Percentiles rank a stretch among this genome's conserved stretches.
Evolutionary conservation across 108 stramenopile genomes (phyloP).

Genomic region (Cyclotella kingstonii): DNA sequence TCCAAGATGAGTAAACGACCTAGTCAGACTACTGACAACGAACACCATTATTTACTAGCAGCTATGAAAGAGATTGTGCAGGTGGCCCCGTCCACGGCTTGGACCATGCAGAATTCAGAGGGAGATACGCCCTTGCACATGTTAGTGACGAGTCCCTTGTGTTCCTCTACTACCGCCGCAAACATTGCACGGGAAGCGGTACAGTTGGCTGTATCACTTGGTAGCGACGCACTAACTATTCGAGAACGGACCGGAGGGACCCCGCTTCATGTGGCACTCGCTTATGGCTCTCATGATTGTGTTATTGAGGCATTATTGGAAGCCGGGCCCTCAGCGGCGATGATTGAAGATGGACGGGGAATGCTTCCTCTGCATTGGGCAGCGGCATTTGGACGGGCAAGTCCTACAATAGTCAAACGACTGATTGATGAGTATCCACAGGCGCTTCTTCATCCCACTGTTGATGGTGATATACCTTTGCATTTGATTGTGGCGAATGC

Average conservation of each 20-base stretch:
- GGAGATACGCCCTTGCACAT: slow-evolving; percentile 63
- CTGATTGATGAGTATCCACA: slow-evolving; percentile 42
- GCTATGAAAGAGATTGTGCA: slow-evolving; percentile 43
- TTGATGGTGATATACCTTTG: slow-evolving; percentile 62
- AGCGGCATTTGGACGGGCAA: slow-evolving; percentile 39
- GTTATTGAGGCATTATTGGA: slow-evolving; percentile 49
- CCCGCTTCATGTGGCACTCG: slow-evolving; percentile 55
- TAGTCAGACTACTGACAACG: not conserved
- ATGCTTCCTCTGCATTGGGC: slow-evolving; percentile 64
- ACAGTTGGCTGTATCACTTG: slow-evolving; percentile 3
- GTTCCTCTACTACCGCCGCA: not conserved
- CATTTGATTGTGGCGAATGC: slow-evolving; percentile 52
- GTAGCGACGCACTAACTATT: slow-evolving; percentile 11
- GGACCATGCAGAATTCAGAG: slow-evolving; percentile 45
- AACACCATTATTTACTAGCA: slow-evolving; percentile 15
- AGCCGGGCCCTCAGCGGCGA: slow-evolving; percentile 21
- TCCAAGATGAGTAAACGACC: not conserved
- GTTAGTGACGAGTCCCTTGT: slow-evolving; percentile 48
- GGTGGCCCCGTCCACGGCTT: slow-evolving; percentile 35
- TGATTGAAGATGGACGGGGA: slow-evolving; percentile 46
- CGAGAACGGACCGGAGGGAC: slow-evolving; percentile 39
- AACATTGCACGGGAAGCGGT: slow-evolving; percentile 22
- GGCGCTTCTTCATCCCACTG: slow-evolving; percentile 27
- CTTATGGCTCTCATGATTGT: slow-evolving; percentile 42
- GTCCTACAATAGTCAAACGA: slow-evolving; percentile 26